These are phyloP conservation scores for Saccharomyces mikatae DNA, from an alignment of 805 yeast species.

Conservation along the genomic window DNA sequence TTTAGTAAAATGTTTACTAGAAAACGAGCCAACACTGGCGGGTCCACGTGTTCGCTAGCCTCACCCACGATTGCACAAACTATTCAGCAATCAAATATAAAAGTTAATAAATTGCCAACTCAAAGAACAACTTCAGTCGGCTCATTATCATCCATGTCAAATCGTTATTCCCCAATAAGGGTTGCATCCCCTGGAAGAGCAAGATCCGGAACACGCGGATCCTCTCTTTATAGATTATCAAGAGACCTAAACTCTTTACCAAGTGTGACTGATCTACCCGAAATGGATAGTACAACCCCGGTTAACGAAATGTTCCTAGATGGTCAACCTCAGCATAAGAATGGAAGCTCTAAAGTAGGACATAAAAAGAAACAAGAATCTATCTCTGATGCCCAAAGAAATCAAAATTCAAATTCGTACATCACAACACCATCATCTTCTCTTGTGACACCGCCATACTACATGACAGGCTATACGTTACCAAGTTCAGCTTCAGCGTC, in stretches of 20 bases:
- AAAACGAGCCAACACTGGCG: conserved; percentile 26
- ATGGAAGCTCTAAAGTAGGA: conserved; percentile 5
- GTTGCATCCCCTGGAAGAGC: conserved; percentile 27
- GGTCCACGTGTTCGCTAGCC: conserved; percentile 24
- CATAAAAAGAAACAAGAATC: conserved; percentile 29
- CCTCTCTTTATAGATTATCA: conserved; percentile 22
- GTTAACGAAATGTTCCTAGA: conserved; percentile 20
- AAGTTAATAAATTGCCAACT: conserved; percentile 6
- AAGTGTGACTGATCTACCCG: conserved; percentile 10
- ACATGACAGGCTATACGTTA: conserved; percentile 10
- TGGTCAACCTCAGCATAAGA: conserved; percentile 10
- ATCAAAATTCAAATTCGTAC: background rate
- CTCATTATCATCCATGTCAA: conserved; percentile 20
- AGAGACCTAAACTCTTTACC: conserved; percentile 21
- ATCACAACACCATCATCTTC: conserved; percentile 12
- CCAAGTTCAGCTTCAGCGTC: conserved; percentile 13
- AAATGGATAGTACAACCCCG: conserved; percentile 1
- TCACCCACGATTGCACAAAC: conserved; percentile 8
- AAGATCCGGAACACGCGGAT: conserved; percentile 22
- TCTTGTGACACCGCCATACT: conserved; percentile 11
- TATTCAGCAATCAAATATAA: background rate
- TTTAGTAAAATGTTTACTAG: conserved; percentile 30
- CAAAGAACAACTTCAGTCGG: conserved; percentile 18
- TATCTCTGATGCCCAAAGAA: conserved; percentile 18
- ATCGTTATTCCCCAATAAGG: conserved; percentile 26